phyloP scores from a whole-genome alignment of 2,329 filamentous ascomycete species.

The Cladosporium phlei region DNA sequence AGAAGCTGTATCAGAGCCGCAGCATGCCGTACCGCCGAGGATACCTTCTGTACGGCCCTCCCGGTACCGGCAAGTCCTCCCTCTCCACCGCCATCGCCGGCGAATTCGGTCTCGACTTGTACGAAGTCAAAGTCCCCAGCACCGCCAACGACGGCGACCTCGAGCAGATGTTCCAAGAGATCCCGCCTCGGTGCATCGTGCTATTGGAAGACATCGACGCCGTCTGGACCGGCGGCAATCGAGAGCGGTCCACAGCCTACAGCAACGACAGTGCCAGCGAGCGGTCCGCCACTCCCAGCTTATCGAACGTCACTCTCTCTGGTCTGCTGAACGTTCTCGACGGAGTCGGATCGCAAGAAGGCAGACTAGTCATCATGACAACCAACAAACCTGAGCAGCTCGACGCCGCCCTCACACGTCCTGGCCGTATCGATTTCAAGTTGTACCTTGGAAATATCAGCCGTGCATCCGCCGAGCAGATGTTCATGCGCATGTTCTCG shows the following conservation, averaged over 20 bases:
- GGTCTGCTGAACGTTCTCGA: conserved; percentile 77
- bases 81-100: conserved; percentile 36
- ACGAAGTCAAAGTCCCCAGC: conserved; percentile 38
- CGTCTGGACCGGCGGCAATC: conserved; percentile 24
- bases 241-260: conserved; percentile 8
- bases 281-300: conserved; percentile 29
- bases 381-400: conserved; percentile 68
- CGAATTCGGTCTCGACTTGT: conserved; percentile 36
- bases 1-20: conserved; percentile 69
- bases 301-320: conserved; percentile 56
- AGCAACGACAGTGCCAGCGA: conserved; percentile 18
- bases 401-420: conserved; percentile 66
- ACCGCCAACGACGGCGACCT: conserved; percentile 58
- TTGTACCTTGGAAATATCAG: conserved; percentile 23
- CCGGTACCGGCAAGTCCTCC: conserved; percentile 25
- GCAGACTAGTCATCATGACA: conserved; percentile 73
- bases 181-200: conserved; percentile 39
- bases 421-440: conserved; percentile 58
- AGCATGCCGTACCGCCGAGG: conserved; percentile 82
- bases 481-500: conserved; percentile 25
- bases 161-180: conserved; percentile 35
- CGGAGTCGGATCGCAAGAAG: conserved; percentile 70
- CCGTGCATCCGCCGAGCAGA: conserved; percentile 18
- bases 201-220: conserved; percentile 42
- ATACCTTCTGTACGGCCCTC: conserved; percentile 70